Conservation (phyloP, 805 yeast species). For the Huiozyma naganishii region DNA sequence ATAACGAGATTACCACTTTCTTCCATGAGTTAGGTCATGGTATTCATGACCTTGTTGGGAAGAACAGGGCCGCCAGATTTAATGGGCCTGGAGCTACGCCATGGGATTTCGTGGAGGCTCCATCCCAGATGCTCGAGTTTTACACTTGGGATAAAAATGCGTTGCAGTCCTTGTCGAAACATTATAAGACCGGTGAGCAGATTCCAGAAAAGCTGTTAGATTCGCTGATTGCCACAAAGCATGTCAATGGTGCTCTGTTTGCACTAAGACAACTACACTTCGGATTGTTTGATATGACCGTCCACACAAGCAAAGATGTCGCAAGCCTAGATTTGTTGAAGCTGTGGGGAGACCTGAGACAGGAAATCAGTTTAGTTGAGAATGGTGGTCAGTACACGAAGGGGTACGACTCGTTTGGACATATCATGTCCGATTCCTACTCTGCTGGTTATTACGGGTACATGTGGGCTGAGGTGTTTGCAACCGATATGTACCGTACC, state of each 20-base stretch:
- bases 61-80: constrained; percentile 53
- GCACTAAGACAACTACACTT: constrained; percentile 70
- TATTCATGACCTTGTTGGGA: constrained; percentile 64
- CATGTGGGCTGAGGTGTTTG: constrained; percentile 77
- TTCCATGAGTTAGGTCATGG: constrained; percentile 91
- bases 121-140: constrained; percentile 80
- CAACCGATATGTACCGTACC: constrained; percentile 69
- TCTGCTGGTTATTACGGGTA: constrained; percentile 84
- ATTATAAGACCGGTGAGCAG: constrained; percentile 49
- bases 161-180: constrained; percentile 50
- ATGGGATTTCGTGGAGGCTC: constrained; percentile 86
- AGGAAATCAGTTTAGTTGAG: constrained; percentile 48
- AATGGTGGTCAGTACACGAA: constrained; percentile 45
- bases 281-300: constrained; percentile 63
- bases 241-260: constrained; percentile 64
- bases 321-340: constrained; percentile 36
- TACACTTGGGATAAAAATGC: constrained; percentile 74
- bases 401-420: constrained; percentile 72
- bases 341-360: constrained; percentile 58
- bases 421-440: constrained; percentile 70
- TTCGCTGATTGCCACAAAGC: constrained; percentile 52
- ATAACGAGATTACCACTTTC: constrained; percentile 68
- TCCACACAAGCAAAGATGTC: constrained; percentile 47
- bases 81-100: constrained; percentile 65
- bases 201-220: constrained; percentile 48